Percentiles rank a stretch among this genome's conserved stretches.
phyloP scores from a whole-genome alignment of 441 rosid species.

The Bocquillonia castaneifolia region DNA sequence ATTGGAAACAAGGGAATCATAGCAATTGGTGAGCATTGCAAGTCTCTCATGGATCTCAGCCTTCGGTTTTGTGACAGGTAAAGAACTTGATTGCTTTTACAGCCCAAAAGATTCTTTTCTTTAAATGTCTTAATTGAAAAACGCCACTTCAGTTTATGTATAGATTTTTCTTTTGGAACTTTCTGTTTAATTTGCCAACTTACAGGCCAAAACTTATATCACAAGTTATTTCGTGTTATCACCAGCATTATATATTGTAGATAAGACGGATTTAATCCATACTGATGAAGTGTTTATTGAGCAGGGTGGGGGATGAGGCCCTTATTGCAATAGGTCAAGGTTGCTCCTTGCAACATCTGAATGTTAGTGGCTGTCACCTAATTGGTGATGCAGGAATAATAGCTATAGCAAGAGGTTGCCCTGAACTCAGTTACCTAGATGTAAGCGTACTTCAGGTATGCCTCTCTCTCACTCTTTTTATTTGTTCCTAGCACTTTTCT shows the following conservation, averaged over 20 bases:
- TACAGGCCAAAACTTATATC: background rate
- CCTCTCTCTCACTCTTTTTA: slow-evolving; percentile 6
- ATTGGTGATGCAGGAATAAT: slow-evolving; percentile 74
- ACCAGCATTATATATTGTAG: background rate
- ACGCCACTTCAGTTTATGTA: background rate
- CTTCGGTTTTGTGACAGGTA: slow-evolving; percentile 84
- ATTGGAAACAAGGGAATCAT: slow-evolving; percentile 74
- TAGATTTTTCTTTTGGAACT: background rate
- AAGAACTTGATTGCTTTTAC: slow-evolving; percentile 8
- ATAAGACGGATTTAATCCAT: background rate
- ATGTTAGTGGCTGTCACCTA: slow-evolving; percentile 82
- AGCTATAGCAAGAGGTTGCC: slow-evolving; percentile 86
- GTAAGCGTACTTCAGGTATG: slow-evolving; percentile 81
- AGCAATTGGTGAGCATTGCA: slow-evolving; percentile 74
- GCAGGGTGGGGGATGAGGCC: slow-evolving; percentile 78
- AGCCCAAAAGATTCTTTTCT: background rate
- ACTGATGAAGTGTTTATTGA: slow-evolving; percentile 11
- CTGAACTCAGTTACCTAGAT: slow-evolving; percentile 65
- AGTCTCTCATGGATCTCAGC: slow-evolving; percentile 73
- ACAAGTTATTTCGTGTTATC: background rate
- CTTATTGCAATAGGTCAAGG: slow-evolving; percentile 70
- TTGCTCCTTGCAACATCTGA: slow-evolving; percentile 65
- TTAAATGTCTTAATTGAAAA: background rate
- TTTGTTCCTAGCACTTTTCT: background rate
- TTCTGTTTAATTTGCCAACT: background rate